phyloP scores from a whole-genome alignment of 2,329 filamentous ascomycete species.

The Colletotrichum salicis region DNA sequence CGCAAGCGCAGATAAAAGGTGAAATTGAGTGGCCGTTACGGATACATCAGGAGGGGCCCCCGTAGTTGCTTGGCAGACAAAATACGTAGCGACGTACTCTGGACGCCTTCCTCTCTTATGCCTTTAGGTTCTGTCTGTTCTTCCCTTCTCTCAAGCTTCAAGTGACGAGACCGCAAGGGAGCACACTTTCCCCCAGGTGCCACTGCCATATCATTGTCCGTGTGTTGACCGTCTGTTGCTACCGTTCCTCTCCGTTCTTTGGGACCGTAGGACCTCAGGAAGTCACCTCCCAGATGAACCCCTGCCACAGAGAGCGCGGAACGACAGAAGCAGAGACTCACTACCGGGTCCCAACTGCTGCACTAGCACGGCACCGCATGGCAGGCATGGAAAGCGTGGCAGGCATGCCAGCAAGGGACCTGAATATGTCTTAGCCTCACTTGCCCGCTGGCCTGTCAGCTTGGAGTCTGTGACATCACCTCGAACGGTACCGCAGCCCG shows the following conservation, averaged over 20 bases:
- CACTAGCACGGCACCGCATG: conserved; percentile 13
- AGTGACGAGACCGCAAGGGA: too few relatives aligned
- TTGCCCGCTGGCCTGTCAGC: neutral
- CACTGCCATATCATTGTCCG: neutral
- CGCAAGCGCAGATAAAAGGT: neutral
- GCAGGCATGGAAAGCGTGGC: conserved; percentile 5
- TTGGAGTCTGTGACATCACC: conserved; percentile 26
- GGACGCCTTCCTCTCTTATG: neutral
- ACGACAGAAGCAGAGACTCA: conserved; percentile 1
- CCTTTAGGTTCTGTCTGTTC: neutral
- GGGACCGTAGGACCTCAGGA: neutral
- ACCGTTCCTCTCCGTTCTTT: neutral
- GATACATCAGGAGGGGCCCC: conserved; percentile 2
- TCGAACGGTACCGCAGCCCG: too few relatives aligned
- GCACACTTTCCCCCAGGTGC: neutral
- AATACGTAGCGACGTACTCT: neutral
- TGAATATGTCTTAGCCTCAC: conserved; percentile 22
- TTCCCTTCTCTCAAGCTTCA: neutral
- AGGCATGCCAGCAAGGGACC: conserved; percentile 20
- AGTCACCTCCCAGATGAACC: neutral
- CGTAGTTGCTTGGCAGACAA: neutral
- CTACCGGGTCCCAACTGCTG: neutral
- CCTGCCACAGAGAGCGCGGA: neutral
- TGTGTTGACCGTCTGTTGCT: neutral
- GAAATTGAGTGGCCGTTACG: conserved; percentile 18